Base-by-base conservation (phyloP, 2,329 filamentous ascomycete genomes). In the Trichoderma koningiopsis region DNA sequence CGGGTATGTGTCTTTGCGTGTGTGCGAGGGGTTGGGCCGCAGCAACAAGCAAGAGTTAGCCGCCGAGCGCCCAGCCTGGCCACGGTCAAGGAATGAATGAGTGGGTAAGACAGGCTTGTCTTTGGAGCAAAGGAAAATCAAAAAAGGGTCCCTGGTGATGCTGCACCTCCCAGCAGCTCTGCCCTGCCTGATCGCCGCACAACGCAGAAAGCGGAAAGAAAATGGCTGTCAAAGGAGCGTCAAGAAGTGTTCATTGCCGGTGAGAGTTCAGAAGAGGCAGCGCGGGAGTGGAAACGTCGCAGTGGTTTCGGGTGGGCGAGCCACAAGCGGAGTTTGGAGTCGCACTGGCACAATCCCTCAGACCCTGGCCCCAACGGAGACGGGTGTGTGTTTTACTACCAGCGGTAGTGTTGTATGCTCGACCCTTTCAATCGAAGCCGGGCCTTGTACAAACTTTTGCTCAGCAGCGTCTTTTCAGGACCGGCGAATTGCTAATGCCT, bases 61-160 rank as follows among this genome's bases (percentile, higher is more conserved):
- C 53, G 63, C 55, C 55, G 55, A 57, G 55, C 55, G 55, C 61
- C 53, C 27, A 47, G 52, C 24, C 16, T 43, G 33, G 33, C 33
- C 40, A n/a, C 8, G 47, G 53, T 58, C 63, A 14, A 66, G 53
- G 63, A 66, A 66, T 66, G 63, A 57, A 65, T 66, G 63, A 53
- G 33, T 55, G 40, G 24, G 47, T 49, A 16, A 35, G 22, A 49
- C 37, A 29, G n/a, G 22, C 22, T 7, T 58, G 27, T 49, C 53
- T 49, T 10, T 33, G 16, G 37, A 31, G 52, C 53, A 35, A 57
- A 24, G 22, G 10, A 31, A 27, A 63, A 13, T 22, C 22, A 52
- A 24, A 62, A 37, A 22, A 40, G 14, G 47, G 58, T 49, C 37
- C 53, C 37, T 66, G 63, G 22, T 33, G 52, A 2, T 24, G 40